Conservation (phyloP, 2,329 filamentous ascomycete genomes). For the Cladobotryum protrusum region DNA sequence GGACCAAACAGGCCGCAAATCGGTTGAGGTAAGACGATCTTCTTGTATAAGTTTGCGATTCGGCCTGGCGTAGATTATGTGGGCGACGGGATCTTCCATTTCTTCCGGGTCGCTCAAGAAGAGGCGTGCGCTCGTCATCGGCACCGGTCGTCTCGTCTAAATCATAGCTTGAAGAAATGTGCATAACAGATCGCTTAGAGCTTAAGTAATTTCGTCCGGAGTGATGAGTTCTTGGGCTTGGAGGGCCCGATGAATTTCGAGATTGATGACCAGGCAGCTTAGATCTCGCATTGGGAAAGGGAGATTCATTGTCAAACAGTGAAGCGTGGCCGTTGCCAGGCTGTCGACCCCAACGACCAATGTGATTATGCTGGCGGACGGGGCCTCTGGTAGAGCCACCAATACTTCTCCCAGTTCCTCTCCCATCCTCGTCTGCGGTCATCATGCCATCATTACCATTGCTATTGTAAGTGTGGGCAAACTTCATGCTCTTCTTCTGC, state of each 20-base stretch:
- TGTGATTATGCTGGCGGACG: conserved; percentile 67
- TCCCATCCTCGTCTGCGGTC: conserved; percentile 61
- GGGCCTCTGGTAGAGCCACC: conserved; percentile 59
- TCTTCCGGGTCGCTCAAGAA: conserved; percentile 57
- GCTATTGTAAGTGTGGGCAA: conserved; percentile 71
- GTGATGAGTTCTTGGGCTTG: conserved; percentile 58
- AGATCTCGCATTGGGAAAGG: conserved; percentile 61
- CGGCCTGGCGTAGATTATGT: conserved; percentile 60
- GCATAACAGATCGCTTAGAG: conserved; percentile 47
- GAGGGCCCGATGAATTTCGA: conserved; percentile 60
- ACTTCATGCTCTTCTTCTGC: conserved; percentile 90
- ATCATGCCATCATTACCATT: conserved; percentile 45
- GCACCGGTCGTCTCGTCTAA: conserved; percentile 73
- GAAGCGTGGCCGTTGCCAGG: conserved; percentile 62
- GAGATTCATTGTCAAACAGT: conserved; percentile 70
- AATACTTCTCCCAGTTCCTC: conserved; percentile 54
- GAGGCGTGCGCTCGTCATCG: conserved; percentile 81
- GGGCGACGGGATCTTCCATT: conserved; percentile 53
- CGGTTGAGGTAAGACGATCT: conserved; percentile 60
- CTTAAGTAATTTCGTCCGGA: conserved; percentile 26
- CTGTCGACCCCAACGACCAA: conserved; percentile 67
- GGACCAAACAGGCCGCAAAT: conserved; percentile 79
- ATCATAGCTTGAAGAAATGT: conserved; percentile 63
- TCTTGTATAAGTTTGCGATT: conserved; percentile 63
- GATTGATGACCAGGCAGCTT: conserved; percentile 55